A percentile compares a stretch with the other conserved stretches of the same genome.
Conservation (phyloP, 768 basidiomycete genomes). For the Mycena filopes region DNA sequence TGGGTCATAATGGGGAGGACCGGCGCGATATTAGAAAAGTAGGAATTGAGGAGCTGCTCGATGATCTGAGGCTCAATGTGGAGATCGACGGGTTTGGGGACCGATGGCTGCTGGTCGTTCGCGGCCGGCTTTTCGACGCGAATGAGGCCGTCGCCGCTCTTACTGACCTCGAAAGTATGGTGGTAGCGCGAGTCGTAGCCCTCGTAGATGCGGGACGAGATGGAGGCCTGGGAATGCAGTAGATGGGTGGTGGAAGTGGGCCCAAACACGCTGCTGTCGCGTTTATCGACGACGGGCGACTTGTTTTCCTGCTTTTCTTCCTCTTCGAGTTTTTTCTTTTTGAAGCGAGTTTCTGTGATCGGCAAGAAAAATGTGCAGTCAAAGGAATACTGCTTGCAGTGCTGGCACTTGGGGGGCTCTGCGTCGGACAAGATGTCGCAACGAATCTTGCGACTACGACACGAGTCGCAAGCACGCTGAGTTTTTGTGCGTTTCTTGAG, state of each 20-base stretch:
- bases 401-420: constrained; percentile 87
- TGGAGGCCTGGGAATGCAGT: constrained; percentile 88
- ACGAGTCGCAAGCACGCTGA: constrained; percentile 90
- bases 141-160: constrained; percentile 89
- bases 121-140: constrained; percentile 72
- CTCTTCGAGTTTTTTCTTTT: constrained; percentile 88
- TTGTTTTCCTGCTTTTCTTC: constrained; percentile 51
- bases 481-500: constrained; percentile 93
- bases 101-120: constrained; percentile 64
- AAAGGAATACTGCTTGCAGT: constrained; percentile 93
- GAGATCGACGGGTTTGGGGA: constrained; percentile 74
- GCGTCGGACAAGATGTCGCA: constrained; percentile 88
- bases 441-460: constrained; percentile 91
- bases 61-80: constrained; percentile 82
- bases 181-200: constrained; percentile 89
- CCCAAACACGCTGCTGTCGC: constrained; percentile 75
- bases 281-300: constrained; percentile 41
- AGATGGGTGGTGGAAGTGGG: constrained; percentile 90
- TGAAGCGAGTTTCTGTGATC: constrained; percentile 98
- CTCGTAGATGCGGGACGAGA: constrained; percentile 88
- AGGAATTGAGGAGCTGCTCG: constrained; percentile 88
- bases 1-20: constrained; percentile 90
- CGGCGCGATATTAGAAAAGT: constrained; percentile 91
- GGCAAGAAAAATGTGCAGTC: constrained; percentile 98
- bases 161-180: constrained; percentile 87